These are phyloP conservation scores for Halophytophthora polymorphica DNA, from an alignment of 352 stramenopile species.

Conservation along the genomic window DNA sequence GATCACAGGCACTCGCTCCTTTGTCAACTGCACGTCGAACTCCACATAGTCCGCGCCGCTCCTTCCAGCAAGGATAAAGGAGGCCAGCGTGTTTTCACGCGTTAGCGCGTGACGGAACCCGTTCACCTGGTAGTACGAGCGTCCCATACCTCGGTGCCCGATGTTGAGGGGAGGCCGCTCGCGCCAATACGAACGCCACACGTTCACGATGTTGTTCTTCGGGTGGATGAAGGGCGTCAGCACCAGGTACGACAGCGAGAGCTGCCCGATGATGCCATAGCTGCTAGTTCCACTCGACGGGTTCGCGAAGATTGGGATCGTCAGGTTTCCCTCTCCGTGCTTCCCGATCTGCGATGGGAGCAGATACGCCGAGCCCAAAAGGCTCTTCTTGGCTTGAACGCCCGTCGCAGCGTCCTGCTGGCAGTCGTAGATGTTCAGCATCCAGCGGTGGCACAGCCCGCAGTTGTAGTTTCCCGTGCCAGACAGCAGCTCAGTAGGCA, in stretches of 20 bases:
- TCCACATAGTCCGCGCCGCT: conserved; percentile 79
- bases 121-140: conserved; percentile 68
- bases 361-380: conserved; percentile 39
- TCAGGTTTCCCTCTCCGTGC: conserved; percentile 53
- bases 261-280: conserved; percentile 35
- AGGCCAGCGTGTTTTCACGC: conserved; percentile 75
- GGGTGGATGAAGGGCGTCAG: conserved; percentile 53
- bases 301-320: conserved; percentile 42
- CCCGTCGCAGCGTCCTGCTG: conserved; percentile 14
- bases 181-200: conserved; percentile 71
- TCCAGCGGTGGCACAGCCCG: conserved; percentile 31
- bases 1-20: conserved; percentile 66
- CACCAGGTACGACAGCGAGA: conserved; percentile 50
- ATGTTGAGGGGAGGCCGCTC: conserved; percentile 51
- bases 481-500: conserved; percentile 28
- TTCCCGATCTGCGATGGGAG: conserved; percentile 46
- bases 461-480: conserved; percentile 8
- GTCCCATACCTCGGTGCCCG: conserved; percentile 75
- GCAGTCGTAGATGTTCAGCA: conserved; percentile 37
- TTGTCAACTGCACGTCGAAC: conserved; percentile 83
- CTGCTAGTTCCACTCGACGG: not conserved
- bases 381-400: conserved; percentile 10
- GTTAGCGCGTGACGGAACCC: conserved; percentile 55
- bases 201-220: conserved; percentile 48
- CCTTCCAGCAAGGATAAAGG: conserved; percentile 63